These are phyloP conservation scores for Coemansia sp. DNA, from an alignment of 192 early-diverging fungal species.

Conservation along the genomic window DNA sequence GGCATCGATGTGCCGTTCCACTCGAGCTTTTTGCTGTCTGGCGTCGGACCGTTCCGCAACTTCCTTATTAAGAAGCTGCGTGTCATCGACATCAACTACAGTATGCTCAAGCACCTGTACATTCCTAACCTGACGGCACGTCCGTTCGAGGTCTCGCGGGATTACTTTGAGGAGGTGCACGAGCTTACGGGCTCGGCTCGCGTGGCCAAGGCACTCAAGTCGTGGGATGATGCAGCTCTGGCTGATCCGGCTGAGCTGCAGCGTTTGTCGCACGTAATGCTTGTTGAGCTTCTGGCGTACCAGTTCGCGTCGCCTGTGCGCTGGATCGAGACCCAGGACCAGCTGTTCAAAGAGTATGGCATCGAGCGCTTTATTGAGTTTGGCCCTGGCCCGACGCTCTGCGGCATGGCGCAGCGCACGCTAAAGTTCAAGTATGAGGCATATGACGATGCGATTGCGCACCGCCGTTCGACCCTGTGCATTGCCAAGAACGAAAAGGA, in stretches of 20 bases:
- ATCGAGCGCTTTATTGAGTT: slow-evolving; percentile 86
- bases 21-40: slow-evolving; percentile 79
- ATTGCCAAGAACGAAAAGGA: slow-evolving; percentile 88
- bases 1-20: slow-evolving; percentile 98
- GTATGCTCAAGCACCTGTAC: slow-evolving; percentile 73
- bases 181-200: slow-evolving; percentile 66
- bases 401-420: slow-evolving; percentile 90
- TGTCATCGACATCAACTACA: slow-evolving; percentile 58
- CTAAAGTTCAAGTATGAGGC: slow-evolving; percentile 96
- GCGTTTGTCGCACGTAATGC: slow-evolving; percentile 74
- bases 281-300: slow-evolving; percentile 88
- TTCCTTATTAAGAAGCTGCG: slow-evolving; percentile 78
- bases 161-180: slow-evolving; percentile 72
- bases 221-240: slow-evolving; percentile 62
- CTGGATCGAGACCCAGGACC: slow-evolving; percentile 97
- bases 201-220: slow-evolving; percentile 68
- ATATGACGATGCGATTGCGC: slow-evolving; percentile 90
- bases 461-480: slow-evolving; percentile 84
- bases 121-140: slow-evolving; percentile 93
- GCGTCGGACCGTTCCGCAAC: slow-evolving; percentile 82
- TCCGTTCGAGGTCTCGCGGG: slow-evolving; percentile 75
- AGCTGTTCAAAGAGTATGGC: slow-evolving; percentile 70
- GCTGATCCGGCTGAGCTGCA: slow-evolving; percentile 68
- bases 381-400: slow-evolving; percentile 84
- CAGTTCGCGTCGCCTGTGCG: slow-evolving; percentile 93